These are phyloP conservation scores for Cutaneotrichosporon cyanovorans DNA, from an alignment of 1,284 basidiomycete genomes.

Conservation along the genomic window DNA sequence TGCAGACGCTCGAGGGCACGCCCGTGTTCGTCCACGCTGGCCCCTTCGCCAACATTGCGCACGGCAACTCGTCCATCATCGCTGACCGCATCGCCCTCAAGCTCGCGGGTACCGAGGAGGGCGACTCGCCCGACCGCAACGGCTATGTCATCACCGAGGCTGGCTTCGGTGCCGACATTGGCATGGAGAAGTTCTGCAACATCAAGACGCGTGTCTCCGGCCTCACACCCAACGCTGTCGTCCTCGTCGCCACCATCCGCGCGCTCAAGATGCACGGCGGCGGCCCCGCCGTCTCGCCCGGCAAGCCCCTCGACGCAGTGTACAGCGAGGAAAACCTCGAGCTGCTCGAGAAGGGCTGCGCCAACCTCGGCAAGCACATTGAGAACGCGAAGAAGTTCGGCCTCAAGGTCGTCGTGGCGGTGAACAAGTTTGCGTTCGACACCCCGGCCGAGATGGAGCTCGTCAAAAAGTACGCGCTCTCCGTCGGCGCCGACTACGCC, in stretches of 20 bases:
- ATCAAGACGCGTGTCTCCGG: constrained; percentile 97
- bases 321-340: constrained; percentile 92
- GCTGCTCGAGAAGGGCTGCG: constrained; percentile 82
- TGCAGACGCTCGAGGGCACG: constrained; percentile 98
- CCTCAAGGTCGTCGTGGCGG: constrained; percentile 89
- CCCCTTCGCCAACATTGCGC: constrained; percentile 98
- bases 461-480: constrained; percentile 69
- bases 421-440: constrained; percentile 94
- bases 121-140: constrained; percentile 68
- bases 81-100: constrained; percentile 95
- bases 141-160: constrained; percentile 98
- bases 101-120: constrained; percentile 90
- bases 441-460: constrained; percentile 83
- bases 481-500: constrained; percentile 87
- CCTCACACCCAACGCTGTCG: constrained; percentile 83
- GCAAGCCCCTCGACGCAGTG: constrained; percentile 86
- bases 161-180: constrained; percentile 98
- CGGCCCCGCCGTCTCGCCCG: constrained; percentile 92
- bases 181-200: constrained; percentile 99
- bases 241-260: constrained; percentile 94
- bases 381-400: constrained; percentile 93
- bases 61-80: constrained; percentile 97
- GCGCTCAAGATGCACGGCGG: constrained; percentile 99
- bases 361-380: constrained; percentile 90
- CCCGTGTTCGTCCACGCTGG: constrained; percentile 99